These are phyloP conservation scores for Epichloe amarillans DNA, from an alignment of 2,329 filamentous ascomycete species.

Conservation along the genomic window DNA sequence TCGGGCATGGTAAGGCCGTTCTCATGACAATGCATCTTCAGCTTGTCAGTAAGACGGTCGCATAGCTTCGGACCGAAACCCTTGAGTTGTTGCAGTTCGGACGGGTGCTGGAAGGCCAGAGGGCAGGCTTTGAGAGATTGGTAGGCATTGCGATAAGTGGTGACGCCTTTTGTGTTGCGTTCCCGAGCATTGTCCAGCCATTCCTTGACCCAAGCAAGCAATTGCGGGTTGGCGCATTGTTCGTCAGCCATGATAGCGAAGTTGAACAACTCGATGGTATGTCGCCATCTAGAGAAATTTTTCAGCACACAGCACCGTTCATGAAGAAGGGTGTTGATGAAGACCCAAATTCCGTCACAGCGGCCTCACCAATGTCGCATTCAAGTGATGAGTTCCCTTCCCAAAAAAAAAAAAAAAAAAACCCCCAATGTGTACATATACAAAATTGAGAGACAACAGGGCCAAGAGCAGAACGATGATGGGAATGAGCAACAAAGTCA, in stretches of 20 bases:
- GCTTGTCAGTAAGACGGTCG: conserved; percentile 49
- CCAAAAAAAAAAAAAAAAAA: neutral
- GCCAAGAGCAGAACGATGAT: neutral
- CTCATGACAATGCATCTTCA: conserved; percentile 47
- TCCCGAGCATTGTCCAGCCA: conserved; percentile 60
- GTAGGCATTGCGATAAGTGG: conserved; percentile 64
- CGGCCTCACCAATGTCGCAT: too few relatives aligned
- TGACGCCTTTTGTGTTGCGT: conserved; percentile 55
- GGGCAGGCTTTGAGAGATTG: conserved; percentile 66
- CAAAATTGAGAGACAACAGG: neutral
- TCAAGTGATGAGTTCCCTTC: neutral
- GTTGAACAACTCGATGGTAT: neutral
- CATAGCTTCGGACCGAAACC: conserved; percentile 63
- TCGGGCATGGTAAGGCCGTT: conserved; percentile 57
- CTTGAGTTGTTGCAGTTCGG: conserved; percentile 57
- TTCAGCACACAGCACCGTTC: neutral
- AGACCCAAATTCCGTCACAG: too few relatives aligned
- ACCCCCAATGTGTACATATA: too few relatives aligned
- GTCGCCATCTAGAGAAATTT: neutral
- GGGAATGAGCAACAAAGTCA: neutral
- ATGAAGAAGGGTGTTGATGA: neutral
- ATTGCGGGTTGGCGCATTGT: conserved; percentile 53
- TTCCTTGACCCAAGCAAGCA: conserved; percentile 63
- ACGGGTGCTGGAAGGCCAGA: conserved; percentile 55
- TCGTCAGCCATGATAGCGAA: conserved; percentile 11